Evolutionary conservation across 257 asterid species (phyloP), one percentile per base, ranked within the genome.

Genomic region (Pogostemon cablin): DNA sequence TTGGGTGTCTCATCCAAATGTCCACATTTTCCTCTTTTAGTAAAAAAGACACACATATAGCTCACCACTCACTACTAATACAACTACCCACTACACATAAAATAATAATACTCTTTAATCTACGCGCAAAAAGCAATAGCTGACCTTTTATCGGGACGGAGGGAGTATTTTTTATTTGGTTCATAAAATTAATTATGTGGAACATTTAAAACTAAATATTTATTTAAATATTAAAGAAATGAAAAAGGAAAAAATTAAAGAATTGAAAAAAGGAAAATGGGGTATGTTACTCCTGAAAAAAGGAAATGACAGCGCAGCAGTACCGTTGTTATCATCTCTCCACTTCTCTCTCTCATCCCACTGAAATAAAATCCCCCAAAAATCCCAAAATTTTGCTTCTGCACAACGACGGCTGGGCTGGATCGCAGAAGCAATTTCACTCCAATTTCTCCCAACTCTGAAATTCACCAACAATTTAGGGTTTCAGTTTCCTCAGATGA

Each of bases 401-500:
- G 65, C 39, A 25, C 60, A 38, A 32, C 41, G 43, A 2, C 17
- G 34, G 10, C 38, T 52, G 48, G 34, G 10, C 17, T 52, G 48
- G 44, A 17, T 62, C 20, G 71, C 57, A 32, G 56, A 9, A 69
- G 1, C 53, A 15, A 12, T 57, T 50, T 7, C 54, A 3, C 7
- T n/a, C 9, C 17, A 7, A 9, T 39, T 17, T 46, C 15, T 9
- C 32, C 47, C 55, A 41, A 68, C 5, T 47, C 34, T 12, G 20
- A 17, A 49, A 56, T 40, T 11, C 4, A 7, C 43, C 41, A 57
- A 57, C 35, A 35, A 56, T 60, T 9, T 39, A 56, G 41, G 39
- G n/a, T 44, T 43, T 38, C 17, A 52, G 39, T 35, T 4, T 34
- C 11, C n/a, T 58, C 38, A 15, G 69, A 86, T 90, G 91, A 78